phyloP scores from a whole-genome alignment of 2,329 filamentous ascomycete genomes.

The Pseudodiploospora longispora region DNA sequence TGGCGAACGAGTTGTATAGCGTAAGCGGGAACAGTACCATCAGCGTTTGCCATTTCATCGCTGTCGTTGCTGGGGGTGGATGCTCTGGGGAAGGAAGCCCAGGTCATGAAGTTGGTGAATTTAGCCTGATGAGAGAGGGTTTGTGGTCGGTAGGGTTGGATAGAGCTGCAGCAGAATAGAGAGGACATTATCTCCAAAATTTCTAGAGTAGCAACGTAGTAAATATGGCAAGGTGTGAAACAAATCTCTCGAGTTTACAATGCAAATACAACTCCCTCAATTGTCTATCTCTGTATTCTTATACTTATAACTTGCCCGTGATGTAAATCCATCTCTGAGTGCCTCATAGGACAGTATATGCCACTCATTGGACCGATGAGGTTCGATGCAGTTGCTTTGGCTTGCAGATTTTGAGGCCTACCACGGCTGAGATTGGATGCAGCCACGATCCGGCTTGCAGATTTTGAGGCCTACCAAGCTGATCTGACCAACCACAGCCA shows the following conservation, averaged over 20 bases:
- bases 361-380: neutral
- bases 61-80: neutral
- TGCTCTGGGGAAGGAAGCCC: constrained; percentile 21
- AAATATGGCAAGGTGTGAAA: neutral
- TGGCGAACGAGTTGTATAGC: constrained; percentile 36
- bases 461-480: constrained; percentile 8
- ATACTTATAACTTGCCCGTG: too few species aligned
- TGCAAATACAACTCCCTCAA: neutral
- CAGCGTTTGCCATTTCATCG: constrained; percentile 1
- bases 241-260: neutral
- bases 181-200: constrained; percentile 9
- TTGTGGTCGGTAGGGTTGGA: constrained; percentile 17
- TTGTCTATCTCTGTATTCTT: neutral
- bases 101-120: constrained; percentile 20
- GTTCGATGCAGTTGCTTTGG: neutral
- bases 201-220: neutral
- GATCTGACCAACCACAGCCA: neutral
- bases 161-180: constrained; percentile 18
- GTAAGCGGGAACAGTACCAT: constrained; percentile 11
- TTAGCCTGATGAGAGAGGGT: constrained; percentile 17
- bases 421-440: too few species aligned
- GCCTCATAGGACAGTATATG: neutral
- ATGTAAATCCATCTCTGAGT: neutral
- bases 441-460: constrained; percentile 4
- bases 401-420: too few species aligned